Base-by-base conservation (phyloP, 257 asterid species). In the Avicennia marina region DNA sequence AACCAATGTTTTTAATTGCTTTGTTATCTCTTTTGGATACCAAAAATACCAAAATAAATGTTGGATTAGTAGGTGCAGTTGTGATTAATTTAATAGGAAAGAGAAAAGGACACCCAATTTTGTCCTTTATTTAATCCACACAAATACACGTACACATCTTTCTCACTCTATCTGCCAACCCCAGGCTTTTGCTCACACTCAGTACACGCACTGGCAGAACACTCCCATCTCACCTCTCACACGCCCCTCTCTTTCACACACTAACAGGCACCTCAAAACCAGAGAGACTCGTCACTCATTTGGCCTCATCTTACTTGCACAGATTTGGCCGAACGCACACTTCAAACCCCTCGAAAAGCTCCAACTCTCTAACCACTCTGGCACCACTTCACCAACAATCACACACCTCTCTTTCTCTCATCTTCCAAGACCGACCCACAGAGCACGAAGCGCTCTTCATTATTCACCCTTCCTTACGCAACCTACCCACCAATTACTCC, bases 231-330 rank as follows among this genome's bases (percentile, higher is more conserved):
- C 43, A n/a, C n/a, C n/a, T n/a, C n/a, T n/a, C n/a, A n/a, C 22
- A 34, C 39, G 4, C 0, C 67, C 21, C 57, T 44, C 59, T 45
- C 63, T 47, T 45, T 11, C 38, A 24, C 34, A 48, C 16, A 24
- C 61, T 39, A 41, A 0, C 31, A 16, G 7, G 1, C 60, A 40
- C 67, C 68, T 20, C 38, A 18, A 31, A 62, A 51, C 43, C 67
- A 64, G 47, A 45, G 50, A 29, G 53, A 40, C n/a, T n/a, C n/a
- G 19, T 31, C 32, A 58, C 68, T 56, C 44, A 50, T 25, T 58
- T 77, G 80, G 77, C 79, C 85, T 64, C 79, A 72, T 64, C 72
- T 59, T n/a, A n/a, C 67, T 85, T 78, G 19, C 87, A 78, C 78
- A 36, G 27, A 65, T 79, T 79, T 72, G 64, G 78, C 64, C 78